Evolutionary conservation across 768 basidiomycete species (phyloP), one percentile per base, ranked within the genome.

Genomic region (Cystoderma amianthinum): DNA sequence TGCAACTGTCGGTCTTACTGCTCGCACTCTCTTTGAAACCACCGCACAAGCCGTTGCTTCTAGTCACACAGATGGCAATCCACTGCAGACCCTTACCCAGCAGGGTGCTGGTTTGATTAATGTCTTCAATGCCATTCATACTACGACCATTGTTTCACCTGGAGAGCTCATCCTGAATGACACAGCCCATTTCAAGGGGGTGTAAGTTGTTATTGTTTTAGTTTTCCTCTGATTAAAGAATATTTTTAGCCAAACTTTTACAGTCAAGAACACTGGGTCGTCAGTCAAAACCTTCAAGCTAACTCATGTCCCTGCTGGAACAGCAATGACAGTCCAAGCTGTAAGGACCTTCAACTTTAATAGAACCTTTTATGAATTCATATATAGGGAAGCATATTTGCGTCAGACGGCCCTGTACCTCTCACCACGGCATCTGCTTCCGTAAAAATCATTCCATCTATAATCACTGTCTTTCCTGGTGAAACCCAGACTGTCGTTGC

Each of bases 91-190:
- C 12, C 57, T 68, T 5, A 65, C 72, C 0, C 71, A 74, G 43
- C 74, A 76, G 48, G 78, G 78, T 32, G 69, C 74, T 9, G 78
- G 78, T 10, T 50, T 80, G 36, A 61, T 83, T 41, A 64, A 83
- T 44, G 74, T 76, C 10, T 77, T 69, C 54, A 66, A 73, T 41
- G 80, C 82, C 0, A 62, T 83, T 35, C 66, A 72, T 39, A 60
- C 71, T 3, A 69, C 65, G 0, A 72, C 78, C 3, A 52, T 74
- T 28, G 58, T 84, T 19, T 67, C 71, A 3, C 79, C 78, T 4
- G 67, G 70, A 11, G 72, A 81, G 50, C 60, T 84, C n/a, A 48
- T 75, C 25, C 57, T 82, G 30, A 85, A 85, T 47, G 82, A 83
- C 53, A 83, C 81, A 3, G 68, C 73, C 5, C 63, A 79, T 51